A percentile compares a stretch with the other conserved stretches of the same genome.
phyloP scores from a whole-genome alignment of 352 stramenopile species.

The Globisporangium iwayamae region DNA sequence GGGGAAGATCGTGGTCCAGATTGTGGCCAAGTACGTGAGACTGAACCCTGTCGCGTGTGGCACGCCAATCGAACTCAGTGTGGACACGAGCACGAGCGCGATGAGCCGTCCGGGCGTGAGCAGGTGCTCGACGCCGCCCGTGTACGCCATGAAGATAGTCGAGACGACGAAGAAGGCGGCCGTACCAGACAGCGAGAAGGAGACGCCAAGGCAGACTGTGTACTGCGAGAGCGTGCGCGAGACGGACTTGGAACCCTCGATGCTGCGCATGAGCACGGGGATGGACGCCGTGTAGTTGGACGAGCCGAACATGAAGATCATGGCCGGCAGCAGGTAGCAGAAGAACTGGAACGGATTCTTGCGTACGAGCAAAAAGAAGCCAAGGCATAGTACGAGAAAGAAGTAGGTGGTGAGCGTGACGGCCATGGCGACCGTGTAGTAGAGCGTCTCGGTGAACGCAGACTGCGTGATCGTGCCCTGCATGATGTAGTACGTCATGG shows the following conservation, averaged over 20 bases:
- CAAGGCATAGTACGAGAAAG: constrained; percentile 43
- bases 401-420: constrained; percentile 48
- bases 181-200: constrained; percentile 45
- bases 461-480: constrained; percentile 32
- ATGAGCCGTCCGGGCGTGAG: constrained; percentile 42
- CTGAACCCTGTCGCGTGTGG: constrained; percentile 29
- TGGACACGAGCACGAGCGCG: constrained; percentile 37
- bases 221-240: constrained; percentile 64
- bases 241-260: constrained; percentile 58
- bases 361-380: constrained; percentile 56
- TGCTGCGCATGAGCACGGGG: constrained; percentile 55
- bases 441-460: constrained; percentile 30
- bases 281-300: constrained; percentile 47
- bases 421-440: constrained; percentile 38
- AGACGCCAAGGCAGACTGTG: constrained; percentile 46
- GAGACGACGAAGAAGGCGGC: constrained; percentile 50
- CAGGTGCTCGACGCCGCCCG: constrained; percentile 32
- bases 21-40: constrained; percentile 52
- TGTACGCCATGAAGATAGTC: constrained; percentile 64
- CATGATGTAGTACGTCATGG: constrained; percentile 55
- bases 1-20: constrained; percentile 48
- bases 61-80: constrained; percentile 50
- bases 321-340: constrained; percentile 43
- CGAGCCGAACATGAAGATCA: constrained; percentile 56
- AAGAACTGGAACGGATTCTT: constrained; percentile 62